Percentiles rank a stretch among this genome's conserved stretches.
Evolutionary conservation across 768 basidiomycete species (phyloP).

Genomic region (Trametes maxima): DNA sequence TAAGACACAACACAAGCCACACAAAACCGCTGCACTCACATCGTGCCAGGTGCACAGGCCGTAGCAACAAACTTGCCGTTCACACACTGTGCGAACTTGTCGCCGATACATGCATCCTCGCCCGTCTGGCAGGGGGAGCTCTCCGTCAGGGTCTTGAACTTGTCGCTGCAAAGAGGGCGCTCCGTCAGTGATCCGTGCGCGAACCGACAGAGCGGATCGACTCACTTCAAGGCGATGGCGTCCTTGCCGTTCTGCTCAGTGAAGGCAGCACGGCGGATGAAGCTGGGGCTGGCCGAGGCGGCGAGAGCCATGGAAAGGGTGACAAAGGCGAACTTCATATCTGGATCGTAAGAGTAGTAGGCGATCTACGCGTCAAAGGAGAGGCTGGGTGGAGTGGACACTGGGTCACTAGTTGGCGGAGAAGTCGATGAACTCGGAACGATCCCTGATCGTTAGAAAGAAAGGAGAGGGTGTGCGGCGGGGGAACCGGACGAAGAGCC

Average conservation of each 20-base stretch:
- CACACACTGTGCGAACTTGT: conserved; percentile 59
- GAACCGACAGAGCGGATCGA: background rate
- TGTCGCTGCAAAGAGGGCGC: conserved; percentile 20
- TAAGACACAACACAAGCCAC: conserved; percentile 27
- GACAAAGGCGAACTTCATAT: conserved; percentile 46
- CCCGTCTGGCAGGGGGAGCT: conserved; percentile 48
- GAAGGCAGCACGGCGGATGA: conserved; percentile 22
- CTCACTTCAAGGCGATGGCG: conserved; percentile 34
- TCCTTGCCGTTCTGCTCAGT: conserved; percentile 33
- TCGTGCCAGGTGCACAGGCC: conserved; percentile 27
- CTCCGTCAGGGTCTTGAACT: conserved; percentile 52
- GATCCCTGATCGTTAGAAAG: conserved; percentile 24
- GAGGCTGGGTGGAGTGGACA: conserved; percentile 13
- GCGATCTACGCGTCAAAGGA: conserved; percentile 24
- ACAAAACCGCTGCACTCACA: conserved; percentile 22
- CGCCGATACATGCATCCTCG: conserved; percentile 50
- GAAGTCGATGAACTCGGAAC: conserved; percentile 19
- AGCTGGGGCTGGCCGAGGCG: conserved; percentile 29
- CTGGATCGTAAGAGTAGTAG: conserved; percentile 17
- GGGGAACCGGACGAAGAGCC: conserved; percentile 18
- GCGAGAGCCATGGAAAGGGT: conserved; percentile 31
- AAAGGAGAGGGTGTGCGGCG: conserved; percentile 7
- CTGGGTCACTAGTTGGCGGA: conserved; percentile 18
- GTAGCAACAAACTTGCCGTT: conserved; percentile 41
- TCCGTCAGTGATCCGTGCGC: background rate